Conservation (phyloP, 208 protist genomes). For the Trypanosoma cruzi region DNA sequence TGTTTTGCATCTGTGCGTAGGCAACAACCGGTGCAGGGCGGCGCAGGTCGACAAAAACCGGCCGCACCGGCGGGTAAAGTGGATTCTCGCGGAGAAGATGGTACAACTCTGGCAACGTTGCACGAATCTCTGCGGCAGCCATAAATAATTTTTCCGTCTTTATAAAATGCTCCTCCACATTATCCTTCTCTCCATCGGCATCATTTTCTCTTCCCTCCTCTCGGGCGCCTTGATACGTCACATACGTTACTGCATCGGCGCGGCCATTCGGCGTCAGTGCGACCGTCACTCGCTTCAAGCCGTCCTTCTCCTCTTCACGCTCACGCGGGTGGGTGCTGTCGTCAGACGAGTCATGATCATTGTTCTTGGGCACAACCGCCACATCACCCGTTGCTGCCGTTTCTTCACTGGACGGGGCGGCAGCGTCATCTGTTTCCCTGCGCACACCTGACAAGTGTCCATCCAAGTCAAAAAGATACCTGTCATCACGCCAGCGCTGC, state of each 20-base stretch:
- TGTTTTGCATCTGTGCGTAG: slow-evolving; percentile 93
- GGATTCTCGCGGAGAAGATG: slow-evolving; percentile 59
- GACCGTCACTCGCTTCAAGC: slow-evolving; percentile 68
- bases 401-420: neutral
- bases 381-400: neutral
- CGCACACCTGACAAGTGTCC: slow-evolving; percentile 43
- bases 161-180: neutral
- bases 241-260: slow-evolving; percentile 85
- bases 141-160: slow-evolving; percentile 82
- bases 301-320: slow-evolving; percentile 20
- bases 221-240: slow-evolving; percentile 43
- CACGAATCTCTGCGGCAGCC: slow-evolving; percentile 71
- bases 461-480: slow-evolving; percentile 81
- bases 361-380: neutral
- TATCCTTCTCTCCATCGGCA: neutral
- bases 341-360: slow-evolving; percentile 3
- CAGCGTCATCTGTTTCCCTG: slow-evolving; percentile 10
- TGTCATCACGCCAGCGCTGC: slow-evolving; percentile 67
- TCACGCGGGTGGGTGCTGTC: slow-evolving; percentile 32
- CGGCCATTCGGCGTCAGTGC: slow-evolving; percentile 93
- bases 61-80: slow-evolving; percentile 11
- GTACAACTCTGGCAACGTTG: slow-evolving; percentile 81
- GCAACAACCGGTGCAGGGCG: slow-evolving; percentile 41
- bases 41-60: slow-evolving; percentile 71
- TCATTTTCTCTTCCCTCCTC: slow-evolving; percentile 4